Evolutionary conservation across 1,284 basidiomycete genomes (phyloP).

Genomic region (Cryptococcus floricola): DNA sequence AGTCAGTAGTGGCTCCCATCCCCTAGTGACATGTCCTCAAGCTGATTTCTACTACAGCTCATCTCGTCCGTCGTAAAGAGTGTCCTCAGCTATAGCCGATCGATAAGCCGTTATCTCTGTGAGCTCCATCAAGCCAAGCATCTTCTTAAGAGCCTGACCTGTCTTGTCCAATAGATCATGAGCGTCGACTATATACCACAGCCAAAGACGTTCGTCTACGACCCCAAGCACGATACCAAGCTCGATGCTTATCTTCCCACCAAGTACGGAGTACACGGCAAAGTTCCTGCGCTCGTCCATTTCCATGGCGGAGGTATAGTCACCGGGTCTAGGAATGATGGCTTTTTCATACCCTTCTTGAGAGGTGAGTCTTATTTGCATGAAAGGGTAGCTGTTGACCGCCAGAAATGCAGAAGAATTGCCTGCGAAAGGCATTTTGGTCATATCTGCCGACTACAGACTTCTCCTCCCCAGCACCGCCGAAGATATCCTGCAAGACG

Average conservation of each 20-base stretch:
- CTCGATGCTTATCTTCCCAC: constrained; percentile 9
- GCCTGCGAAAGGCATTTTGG: not conserved
- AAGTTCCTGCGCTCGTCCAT: constrained; percentile 1
- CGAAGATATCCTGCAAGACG: constrained; percentile 9
- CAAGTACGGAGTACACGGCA: not conserved
- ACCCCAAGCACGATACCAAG: constrained; percentile 4
- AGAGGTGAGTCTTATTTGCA: no score
- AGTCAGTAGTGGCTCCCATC: no score
- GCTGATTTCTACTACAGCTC: no score
- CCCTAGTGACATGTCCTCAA: no score
- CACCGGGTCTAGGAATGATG: constrained; percentile 6
- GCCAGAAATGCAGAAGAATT: not conserved
- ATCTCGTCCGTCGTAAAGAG: no score
- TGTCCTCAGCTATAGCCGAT: no score
- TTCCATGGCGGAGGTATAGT: constrained; percentile 9
- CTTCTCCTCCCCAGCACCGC: constrained; percentile 10
- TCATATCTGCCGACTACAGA: constrained; percentile 14
- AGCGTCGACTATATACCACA: no score
- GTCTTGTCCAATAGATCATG: no score
- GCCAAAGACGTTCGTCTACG: constrained; percentile 2
- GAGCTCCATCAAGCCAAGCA: no score
- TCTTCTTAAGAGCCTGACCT: no score
- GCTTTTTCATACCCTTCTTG: not conserved
- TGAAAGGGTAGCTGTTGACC: no score
- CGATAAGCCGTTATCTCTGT: no score